Percentiles rank a stretch among this genome's conserved stretches.
phyloP scores from a whole-genome alignment of 345 rosid genomes.

The Eutrema japonicum region DNA sequence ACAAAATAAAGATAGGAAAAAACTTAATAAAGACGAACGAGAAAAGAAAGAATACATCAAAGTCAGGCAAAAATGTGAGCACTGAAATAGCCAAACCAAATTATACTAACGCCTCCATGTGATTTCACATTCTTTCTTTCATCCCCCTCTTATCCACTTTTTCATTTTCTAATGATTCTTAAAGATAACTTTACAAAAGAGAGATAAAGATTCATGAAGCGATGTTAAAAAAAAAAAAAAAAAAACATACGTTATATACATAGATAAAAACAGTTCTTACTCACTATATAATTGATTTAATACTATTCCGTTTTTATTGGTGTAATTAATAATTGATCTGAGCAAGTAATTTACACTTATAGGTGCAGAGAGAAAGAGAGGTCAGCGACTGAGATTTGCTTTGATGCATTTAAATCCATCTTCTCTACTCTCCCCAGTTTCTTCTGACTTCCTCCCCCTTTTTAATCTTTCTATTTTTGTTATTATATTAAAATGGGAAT shows the following conservation, averaged over 20 bases:
- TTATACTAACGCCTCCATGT: constrained; percentile 1
- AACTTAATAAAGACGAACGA: background rate
- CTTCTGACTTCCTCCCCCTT: constrained; percentile 21
- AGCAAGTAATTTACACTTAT: constrained; percentile 43
- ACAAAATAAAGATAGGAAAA: too few species aligned
- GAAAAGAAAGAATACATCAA: constrained; percentile 33
- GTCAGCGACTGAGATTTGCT: constrained; percentile 46
- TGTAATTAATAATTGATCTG: constrained; percentile 31
- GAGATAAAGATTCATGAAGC: background rate
- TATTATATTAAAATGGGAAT: background rate
- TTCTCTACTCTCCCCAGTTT: constrained; percentile 27
- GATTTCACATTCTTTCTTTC: constrained; percentile 11
- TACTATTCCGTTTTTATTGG: constrained; percentile 13
- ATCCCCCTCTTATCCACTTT: background rate
- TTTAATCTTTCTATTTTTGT: background rate
- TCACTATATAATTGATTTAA: background rate
- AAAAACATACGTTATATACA: background rate
- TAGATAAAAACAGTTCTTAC: background rate
- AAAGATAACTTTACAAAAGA: background rate
- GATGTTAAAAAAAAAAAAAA: too few species aligned
- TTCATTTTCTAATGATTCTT: background rate
- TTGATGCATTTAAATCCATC: constrained; percentile 48
- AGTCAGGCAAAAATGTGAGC: constrained; percentile 27
- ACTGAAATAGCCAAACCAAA: constrained; percentile 40
- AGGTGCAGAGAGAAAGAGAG: constrained; percentile 38